Conservation (phyloP, 2,329 filamentous ascomycete genomes). For the Aureobasidium sp. region DNA sequence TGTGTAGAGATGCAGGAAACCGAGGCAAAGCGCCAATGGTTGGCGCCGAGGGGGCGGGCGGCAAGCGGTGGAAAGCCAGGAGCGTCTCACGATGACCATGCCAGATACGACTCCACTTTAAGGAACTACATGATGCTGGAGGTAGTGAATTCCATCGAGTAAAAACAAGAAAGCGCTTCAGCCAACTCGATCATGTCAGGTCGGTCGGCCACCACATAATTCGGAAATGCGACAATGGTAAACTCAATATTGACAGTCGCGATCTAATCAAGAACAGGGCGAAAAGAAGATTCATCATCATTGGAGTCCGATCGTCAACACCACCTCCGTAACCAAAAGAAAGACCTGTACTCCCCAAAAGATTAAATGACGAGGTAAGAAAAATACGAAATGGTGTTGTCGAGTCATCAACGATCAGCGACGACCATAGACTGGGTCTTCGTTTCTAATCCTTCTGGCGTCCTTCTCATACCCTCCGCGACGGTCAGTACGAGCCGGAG, state of each 20-base stretch:
- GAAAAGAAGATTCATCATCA: neutral
- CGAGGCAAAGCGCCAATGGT: neutral
- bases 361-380: neutral
- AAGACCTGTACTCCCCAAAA: neutral
- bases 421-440: constrained; percentile 31
- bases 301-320: neutral
- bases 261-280: neutral
- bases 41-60: neutral
- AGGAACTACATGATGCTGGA: neutral
- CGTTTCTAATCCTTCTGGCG: constrained; percentile 19
- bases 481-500: constrained; percentile 11
- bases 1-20: neutral
- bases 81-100: neutral
- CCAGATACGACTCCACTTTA: neutral
- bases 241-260: neutral
- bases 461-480: constrained; percentile 17
- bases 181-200: too few relatives aligned
- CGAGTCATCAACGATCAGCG: constrained; percentile 20
- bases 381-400: constrained; percentile 10
- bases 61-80: neutral
- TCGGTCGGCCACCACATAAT: neutral
- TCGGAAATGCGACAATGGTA: neutral
- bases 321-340: neutral
- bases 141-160: neutral
- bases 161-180: too few relatives aligned